A percentile compares a stretch with the other conserved stretches of the same genome.
phyloP scores from a whole-genome alignment of 2,329 filamentous ascomycete species.

The Penicillium sp. region DNA sequence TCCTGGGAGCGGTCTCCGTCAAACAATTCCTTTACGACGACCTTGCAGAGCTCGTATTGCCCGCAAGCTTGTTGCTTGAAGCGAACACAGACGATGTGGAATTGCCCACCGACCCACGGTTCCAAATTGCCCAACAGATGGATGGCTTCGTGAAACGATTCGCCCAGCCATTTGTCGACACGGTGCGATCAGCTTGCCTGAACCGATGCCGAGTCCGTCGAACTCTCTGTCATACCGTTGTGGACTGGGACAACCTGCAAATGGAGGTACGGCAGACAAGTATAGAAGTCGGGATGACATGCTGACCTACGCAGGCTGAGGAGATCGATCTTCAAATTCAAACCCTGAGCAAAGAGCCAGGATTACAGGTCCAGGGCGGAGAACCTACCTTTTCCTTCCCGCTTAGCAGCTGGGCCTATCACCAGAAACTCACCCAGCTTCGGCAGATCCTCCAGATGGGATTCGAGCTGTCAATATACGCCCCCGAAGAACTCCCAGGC shows the following conservation, averaged over 20 bases:
- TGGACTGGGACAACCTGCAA: constrained; percentile 80
- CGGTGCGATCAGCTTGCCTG: constrained; percentile 79
- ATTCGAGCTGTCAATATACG: constrained; percentile 89
- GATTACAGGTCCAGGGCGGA: constrained; percentile 51
- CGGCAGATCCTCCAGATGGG: constrained; percentile 84
- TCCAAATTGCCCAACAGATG: constrained; percentile 68
- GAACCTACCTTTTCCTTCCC: constrained; percentile 64
- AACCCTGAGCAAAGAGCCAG: constrained; percentile 56
- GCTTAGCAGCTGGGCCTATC: constrained; percentile 81
- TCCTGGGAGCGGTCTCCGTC: constrained; percentile 64
- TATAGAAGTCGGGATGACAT: constrained; percentile 4
- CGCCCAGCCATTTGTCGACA: constrained; percentile 70
- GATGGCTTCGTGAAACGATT: constrained; percentile 60
- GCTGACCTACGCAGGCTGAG: constrained; percentile 48
- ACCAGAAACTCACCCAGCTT: constrained; percentile 85
- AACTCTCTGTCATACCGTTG: constrained; percentile 76
- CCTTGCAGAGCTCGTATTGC: constrained; percentile 70
- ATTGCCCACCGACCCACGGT: constrained; percentile 65
- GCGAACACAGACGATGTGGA: constrained; percentile 72
- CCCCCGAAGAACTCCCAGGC: constrained; percentile 72
- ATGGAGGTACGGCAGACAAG: constrained; percentile 54
- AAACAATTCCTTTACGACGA: constrained; percentile 76
- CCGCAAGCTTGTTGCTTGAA: constrained; percentile 66
- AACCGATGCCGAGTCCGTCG: constrained; percentile 87
- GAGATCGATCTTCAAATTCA: constrained; percentile 68